Conservation (phyloP, 2,329 filamentous ascomycete species). For the Talaromyces pinophilus region DNA sequence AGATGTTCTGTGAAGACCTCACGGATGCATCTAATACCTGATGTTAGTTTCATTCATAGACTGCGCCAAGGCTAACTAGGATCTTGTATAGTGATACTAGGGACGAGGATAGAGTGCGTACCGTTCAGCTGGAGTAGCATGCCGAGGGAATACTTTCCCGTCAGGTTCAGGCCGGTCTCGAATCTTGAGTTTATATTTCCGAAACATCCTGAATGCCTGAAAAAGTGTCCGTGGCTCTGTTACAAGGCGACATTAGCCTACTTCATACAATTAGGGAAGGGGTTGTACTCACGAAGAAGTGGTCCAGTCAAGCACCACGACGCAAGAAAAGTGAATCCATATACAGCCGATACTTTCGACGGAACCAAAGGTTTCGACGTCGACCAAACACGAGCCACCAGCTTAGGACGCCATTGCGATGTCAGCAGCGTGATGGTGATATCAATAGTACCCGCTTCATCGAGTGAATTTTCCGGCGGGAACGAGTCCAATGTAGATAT, state of each 20-base stretch:
- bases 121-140: slow-evolving; percentile 6
- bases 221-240: slow-evolving; percentile 11
- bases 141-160: neutral
- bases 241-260: neutral
- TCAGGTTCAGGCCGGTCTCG: slow-evolving; percentile 13
- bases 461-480: neutral
- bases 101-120: neutral
- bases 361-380: slow-evolving; percentile 8
- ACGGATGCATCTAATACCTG: neutral
- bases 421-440: slow-evolving; percentile 13
- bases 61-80: no score
- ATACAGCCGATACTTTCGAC: neutral
- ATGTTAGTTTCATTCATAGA: neutral
- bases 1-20: slow-evolving; percentile 12
- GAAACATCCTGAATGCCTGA: slow-evolving; percentile 1
- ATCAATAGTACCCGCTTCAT: neutral
- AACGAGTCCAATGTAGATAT: slow-evolving; percentile 4
- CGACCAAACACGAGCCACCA: slow-evolving; percentile 17
- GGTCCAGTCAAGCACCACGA: slow-evolving; percentile 12
- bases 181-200: neutral
- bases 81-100: neutral
- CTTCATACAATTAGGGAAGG: no score
- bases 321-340: neutral
- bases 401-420: neutral
- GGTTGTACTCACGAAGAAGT: slow-evolving; percentile 2